A percentile compares a stretch with the other conserved stretches of the same genome.
phyloP scores from a whole-genome alignment of 371 early-diverging fungal genomes.

The Entomophthora muscae region DNA sequence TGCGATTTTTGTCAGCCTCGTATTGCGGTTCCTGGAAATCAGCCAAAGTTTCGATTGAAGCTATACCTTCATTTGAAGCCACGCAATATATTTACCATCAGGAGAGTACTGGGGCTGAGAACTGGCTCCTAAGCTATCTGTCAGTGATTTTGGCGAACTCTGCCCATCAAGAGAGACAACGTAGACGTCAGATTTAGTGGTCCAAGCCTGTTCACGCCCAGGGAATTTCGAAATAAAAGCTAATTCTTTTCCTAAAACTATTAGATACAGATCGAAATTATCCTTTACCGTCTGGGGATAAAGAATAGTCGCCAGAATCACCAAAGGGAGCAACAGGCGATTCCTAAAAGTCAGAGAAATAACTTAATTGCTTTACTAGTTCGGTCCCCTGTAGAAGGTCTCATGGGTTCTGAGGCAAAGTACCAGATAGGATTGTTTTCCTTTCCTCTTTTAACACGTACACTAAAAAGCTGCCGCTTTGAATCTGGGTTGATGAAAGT shows the following conservation, averaged over 20 bases:
- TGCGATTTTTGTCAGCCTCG: constrained; percentile 59
- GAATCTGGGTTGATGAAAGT: constrained; percentile 21
- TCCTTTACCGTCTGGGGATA: constrained; percentile 34
- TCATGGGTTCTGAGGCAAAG: constrained; percentile 20
- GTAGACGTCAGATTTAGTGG: constrained; percentile 52
- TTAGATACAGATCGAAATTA: background rate
- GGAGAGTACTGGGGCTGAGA: constrained; percentile 38
- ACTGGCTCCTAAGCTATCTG: constrained; percentile 38
- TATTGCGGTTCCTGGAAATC: constrained; percentile 27
- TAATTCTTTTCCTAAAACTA: constrained; percentile 17
- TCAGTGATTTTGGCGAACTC: constrained; percentile 23
- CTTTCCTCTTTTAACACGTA: constrained; percentile 11
- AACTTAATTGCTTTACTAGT: background rate
- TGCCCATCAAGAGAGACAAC: constrained; percentile 30
- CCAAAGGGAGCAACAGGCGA: constrained; percentile 37
- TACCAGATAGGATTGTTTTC: constrained; percentile 1
- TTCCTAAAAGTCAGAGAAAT: constrained; percentile 13
- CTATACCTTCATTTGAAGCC: constrained; percentile 47
- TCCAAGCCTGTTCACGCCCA: constrained; percentile 49
- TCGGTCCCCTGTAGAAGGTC: constrained; percentile 22
- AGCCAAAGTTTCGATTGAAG: background rate
- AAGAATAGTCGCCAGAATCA: constrained; percentile 30
- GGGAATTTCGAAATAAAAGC: constrained; percentile 53
- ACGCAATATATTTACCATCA: constrained; percentile 39
- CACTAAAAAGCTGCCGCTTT: constrained; percentile 18